These are phyloP conservation scores for Ogataea dorogensis DNA, from an alignment of 805 yeast genomes.

Conservation along the genomic window DNA sequence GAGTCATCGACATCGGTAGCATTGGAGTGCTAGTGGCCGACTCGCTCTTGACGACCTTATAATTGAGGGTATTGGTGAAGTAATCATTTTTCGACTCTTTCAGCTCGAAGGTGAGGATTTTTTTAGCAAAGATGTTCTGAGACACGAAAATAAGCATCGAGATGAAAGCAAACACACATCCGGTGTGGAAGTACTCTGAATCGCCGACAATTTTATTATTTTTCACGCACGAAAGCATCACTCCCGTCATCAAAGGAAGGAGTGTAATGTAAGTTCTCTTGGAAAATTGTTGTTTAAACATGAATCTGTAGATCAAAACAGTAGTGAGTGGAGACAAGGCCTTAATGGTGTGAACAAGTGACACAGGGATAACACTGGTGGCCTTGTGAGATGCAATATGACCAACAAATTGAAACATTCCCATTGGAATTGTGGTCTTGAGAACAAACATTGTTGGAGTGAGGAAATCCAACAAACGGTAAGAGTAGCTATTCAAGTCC, in stretches of 20 bases:
- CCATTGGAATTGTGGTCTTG: conserved; percentile 86
- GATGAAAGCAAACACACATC: conserved; percentile 49
- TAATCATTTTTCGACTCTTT: conserved; percentile 27
- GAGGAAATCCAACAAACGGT: conserved; percentile 41
- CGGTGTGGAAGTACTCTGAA: conserved; percentile 35
- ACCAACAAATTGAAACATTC: conserved; percentile 87
- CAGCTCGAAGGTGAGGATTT: conserved; percentile 52
- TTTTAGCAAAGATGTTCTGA: conserved; percentile 80
- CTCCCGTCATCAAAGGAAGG: conserved; percentile 78
- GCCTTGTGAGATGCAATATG: conserved; percentile 91
- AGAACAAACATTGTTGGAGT: conserved; percentile 54
- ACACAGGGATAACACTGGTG: conserved; percentile 90
- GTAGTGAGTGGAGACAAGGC: conserved; percentile 89
- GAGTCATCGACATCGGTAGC: conserved; percentile 33
- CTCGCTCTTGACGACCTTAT: conserved; percentile 31
- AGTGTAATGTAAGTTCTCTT: conserved; percentile 72
- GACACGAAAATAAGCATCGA: conserved; percentile 70
- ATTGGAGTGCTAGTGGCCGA: conserved; percentile 36
- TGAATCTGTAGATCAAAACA: conserved; percentile 68
- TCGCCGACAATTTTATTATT: conserved; percentile 27
- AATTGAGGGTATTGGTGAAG: conserved; percentile 29
- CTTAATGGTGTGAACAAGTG: conserved; percentile 90
- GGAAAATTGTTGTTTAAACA: conserved; percentile 59
- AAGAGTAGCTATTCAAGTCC: conserved; percentile 28
- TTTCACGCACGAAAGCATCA: conserved; percentile 72